Evolutionary conservation across 1,139 yeast species (phyloP), one percentile per base, ranked within the genome.

Genomic region (Yamadazyma jaroonii): DNA sequence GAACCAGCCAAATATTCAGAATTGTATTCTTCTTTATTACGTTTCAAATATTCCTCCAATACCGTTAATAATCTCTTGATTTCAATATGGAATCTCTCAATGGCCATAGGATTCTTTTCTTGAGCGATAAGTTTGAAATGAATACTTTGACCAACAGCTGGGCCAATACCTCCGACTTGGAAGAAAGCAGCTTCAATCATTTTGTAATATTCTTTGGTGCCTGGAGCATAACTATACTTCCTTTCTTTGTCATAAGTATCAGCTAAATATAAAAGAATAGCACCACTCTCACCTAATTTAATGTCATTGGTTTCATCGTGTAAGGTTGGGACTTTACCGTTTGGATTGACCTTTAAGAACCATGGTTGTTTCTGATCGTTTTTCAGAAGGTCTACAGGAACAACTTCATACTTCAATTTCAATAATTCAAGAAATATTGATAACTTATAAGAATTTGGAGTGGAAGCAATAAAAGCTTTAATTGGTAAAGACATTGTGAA

Each of bases 311-410:
- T 55, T 35, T 64, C 62, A 49, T 78, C 81, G 3, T 68, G 64
- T 14, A 81, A 53, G 0, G 78, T 67, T 11, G 87, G 87, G 39
- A 80, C 75, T 45, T 81, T 64, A 11, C 86, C 85, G 49, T 80
- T 79, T 20, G 82, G 81, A 52, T 80, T 78, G 48, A 77, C 56
- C 37, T 69, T 59, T 37, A 75, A 53, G 48, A 67, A 81, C 79
- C 81, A 76, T 2, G 66, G 72, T 43, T 69, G 65, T 51, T 80
- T 79, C 43, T 72, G 79, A 12, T 52, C 71, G 34, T 60, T 57
- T 20, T 53, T 60, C 2, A 44, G 12, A 35, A 79, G 55, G 45
- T 73, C 72, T 36, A 80, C 53, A 10, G 45, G 44, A 31, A 68
- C 57, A 30, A 64, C 61, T 33, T 76, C 67, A 52, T 77, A 79